These are phyloP conservation scores for Polyporus tsugae DNA, from an alignment of 1,284 basidiomycete species.

Conservation along the genomic window DNA sequence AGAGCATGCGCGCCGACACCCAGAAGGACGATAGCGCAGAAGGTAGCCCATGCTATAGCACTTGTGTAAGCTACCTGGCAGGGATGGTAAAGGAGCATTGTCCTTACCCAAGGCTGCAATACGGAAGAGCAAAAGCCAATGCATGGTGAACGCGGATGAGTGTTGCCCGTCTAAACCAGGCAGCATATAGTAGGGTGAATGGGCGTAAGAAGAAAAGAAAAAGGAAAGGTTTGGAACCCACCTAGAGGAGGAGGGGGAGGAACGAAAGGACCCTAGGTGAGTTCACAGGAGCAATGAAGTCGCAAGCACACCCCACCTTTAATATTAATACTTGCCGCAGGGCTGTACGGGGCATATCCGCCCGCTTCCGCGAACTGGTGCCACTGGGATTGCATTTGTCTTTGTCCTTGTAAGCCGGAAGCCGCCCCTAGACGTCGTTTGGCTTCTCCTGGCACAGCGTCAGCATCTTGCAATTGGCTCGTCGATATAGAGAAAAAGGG, in stretches of 20 bases:
- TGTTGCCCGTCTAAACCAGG: neutral
- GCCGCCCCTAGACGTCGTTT: conserved; percentile 8
- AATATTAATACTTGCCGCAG: neutral
- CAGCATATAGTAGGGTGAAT: neutral
- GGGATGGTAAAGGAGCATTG: neutral
- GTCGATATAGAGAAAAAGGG: conserved; percentile 17
- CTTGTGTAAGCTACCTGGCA: neutral
- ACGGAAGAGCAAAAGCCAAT: conserved; percentile 24
- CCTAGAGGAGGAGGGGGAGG: neutral
- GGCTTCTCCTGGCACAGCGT: conserved; percentile 18
- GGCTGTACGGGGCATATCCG: neutral
- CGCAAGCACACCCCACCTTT: neutral
- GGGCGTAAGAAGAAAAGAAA: neutral
- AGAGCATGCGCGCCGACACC: conserved; percentile 28
- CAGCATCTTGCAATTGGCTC: neutral
- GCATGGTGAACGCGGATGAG: conserved; percentile 14
- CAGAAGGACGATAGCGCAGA: conserved; percentile 26
- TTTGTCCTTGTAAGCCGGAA: conserved; percentile 25
- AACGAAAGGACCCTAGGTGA: neutral
- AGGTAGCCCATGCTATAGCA: conserved; percentile 12
- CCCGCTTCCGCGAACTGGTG: neutral
- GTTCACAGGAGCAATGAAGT: neutral
- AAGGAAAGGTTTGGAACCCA: neutral
- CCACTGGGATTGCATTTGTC: conserved; percentile 15
- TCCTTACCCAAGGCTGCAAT: conserved; percentile 22